These are phyloP conservation scores for Blakeslea trispora DNA, from an alignment of 371 early-diverging fungal genomes.

Conservation along the genomic window DNA sequence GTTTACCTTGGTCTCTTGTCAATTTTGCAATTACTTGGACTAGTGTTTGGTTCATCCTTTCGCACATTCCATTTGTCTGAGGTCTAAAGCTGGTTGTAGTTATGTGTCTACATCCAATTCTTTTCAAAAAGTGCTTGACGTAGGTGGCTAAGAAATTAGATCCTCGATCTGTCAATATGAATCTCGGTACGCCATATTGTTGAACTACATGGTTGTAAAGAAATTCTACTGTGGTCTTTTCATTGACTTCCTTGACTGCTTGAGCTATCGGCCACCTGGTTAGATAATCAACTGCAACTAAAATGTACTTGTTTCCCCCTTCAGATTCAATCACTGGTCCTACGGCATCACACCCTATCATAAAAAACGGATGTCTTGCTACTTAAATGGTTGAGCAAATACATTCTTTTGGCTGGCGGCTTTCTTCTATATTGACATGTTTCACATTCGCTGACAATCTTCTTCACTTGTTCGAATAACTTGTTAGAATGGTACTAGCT, in stretches of 20 bases:
- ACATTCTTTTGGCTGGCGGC: conserved; percentile 3
- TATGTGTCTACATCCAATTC: too few relatives aligned
- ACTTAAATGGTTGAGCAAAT: conserved; percentile 10
- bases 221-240: conserved; percentile 23
- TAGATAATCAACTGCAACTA: conserved; percentile 19
- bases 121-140: conserved; percentile 10
- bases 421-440: conserved; percentile 16
- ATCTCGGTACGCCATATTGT: conserved; percentile 13
- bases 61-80: conserved; percentile 35
- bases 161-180: conserved; percentile 24
- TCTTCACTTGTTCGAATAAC: conserved; percentile 5
- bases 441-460: conserved; percentile 6
- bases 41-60: conserved; percentile 31
- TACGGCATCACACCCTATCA: conserved; percentile 24
- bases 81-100: conserved; percentile 30
- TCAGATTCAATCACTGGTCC: conserved; percentile 1
- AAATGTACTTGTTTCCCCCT: conserved; percentile 7
- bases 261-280: conserved; percentile 20
- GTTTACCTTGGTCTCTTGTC: not conserved
- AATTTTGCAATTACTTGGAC: conserved; percentile 19
- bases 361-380: conserved; percentile 17
- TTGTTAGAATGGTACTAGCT: not conserved
- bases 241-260: conserved; percentile 19
- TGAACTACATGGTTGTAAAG: conserved; percentile 13
- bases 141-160: conserved; percentile 19